Evolutionary conservation across 495 filamentous ascomycete genomes (phyloP).

Genomic region (Viridothelium virens): DNA sequence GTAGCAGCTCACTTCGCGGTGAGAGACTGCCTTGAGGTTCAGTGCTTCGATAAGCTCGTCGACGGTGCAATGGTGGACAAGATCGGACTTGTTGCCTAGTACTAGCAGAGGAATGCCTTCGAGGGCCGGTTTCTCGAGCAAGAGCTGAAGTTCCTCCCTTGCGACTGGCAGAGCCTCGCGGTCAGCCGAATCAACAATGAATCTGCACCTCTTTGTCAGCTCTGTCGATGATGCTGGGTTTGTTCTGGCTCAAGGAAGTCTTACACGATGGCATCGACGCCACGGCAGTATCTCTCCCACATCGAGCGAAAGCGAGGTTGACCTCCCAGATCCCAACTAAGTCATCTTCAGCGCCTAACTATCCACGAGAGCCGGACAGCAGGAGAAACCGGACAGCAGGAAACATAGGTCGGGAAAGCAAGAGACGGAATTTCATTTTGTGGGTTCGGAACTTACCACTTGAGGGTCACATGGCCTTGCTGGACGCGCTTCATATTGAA

Average conservation of each 20-base stretch:
- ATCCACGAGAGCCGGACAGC: not conserved
- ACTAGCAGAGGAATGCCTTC: slow-evolving; percentile 92
- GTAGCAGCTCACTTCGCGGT: slow-evolving; percentile 96
- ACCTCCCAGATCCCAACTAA: slow-evolving; percentile 90
- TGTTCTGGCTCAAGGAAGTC: slow-evolving; percentile 17
- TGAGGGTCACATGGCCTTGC: slow-evolving; percentile 96
- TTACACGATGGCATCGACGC: slow-evolving; percentile 95
- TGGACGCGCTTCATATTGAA: slow-evolving; percentile 99
- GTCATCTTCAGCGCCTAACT: slow-evolving; percentile 22
- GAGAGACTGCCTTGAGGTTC: slow-evolving; percentile 79
- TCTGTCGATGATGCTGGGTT: not conserved
- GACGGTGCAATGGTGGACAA: slow-evolving; percentile 76
- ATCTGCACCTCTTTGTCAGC: slow-evolving; percentile 40
- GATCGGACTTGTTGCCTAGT: slow-evolving; percentile 93
- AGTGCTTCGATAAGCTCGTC: slow-evolving; percentile 92
- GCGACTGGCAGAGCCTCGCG: slow-evolving; percentile 72
- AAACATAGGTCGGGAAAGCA: not conserved
- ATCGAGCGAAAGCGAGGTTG: slow-evolving; percentile 96
- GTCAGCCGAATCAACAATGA: slow-evolving; percentile 93
- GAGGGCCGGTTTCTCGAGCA: slow-evolving; percentile 77
- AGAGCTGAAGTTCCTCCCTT: slow-evolving; percentile 79
- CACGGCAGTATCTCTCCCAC: slow-evolving; percentile 98
- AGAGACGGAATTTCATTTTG: not conserved
- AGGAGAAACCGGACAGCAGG: not conserved
- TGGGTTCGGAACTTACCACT: slow-evolving; percentile 55